Evolutionary conservation across 768 basidiomycete species (phyloP).

Genomic region (Lactifluus hygrophoroides): DNA sequence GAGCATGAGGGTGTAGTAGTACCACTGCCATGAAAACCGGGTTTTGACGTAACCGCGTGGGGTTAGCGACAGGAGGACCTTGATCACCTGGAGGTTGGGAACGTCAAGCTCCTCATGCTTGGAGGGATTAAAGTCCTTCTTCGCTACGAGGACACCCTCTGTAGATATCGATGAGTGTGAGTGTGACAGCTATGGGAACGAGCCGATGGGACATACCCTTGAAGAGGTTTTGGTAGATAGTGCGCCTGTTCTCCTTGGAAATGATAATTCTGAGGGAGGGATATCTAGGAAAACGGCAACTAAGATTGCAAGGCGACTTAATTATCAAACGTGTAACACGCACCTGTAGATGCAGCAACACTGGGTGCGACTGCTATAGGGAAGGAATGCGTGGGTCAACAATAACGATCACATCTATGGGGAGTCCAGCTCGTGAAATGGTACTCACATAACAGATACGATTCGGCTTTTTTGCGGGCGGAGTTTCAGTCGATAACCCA

Average conservation of each 20-base stretch:
- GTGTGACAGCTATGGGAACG: neutral
- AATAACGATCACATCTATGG: no score
- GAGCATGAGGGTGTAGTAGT: constrained; percentile 95
- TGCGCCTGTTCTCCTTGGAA: constrained; percentile 86
- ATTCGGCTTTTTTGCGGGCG: neutral
- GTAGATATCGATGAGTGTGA: constrained; percentile 2
- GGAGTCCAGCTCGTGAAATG: no score
- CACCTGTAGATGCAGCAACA: constrained; percentile 33
- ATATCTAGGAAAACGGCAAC: constrained; percentile 27
- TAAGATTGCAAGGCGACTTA: no score
- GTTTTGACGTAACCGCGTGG: constrained; percentile 91
- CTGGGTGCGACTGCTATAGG: constrained; percentile 27
- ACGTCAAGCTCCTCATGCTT: constrained; percentile 85
- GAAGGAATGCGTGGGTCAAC: constrained; percentile 22
- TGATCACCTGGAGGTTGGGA: constrained; percentile 63
- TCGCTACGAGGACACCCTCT: constrained; percentile 99
- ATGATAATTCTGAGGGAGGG: constrained; percentile 77
- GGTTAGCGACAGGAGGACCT: constrained; percentile 59
- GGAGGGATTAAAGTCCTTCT: constrained; percentile 97
- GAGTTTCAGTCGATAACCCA: neutral
- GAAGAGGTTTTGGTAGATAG: constrained; percentile 99
- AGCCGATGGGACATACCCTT: constrained; percentile 56
- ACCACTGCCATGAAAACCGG: constrained; percentile 99
- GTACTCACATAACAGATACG: neutral
- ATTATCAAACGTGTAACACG: constrained; percentile 22